Base-by-base conservation (phyloP, 192 early-diverging fungal species). In the Coemansia sp. region DNA sequence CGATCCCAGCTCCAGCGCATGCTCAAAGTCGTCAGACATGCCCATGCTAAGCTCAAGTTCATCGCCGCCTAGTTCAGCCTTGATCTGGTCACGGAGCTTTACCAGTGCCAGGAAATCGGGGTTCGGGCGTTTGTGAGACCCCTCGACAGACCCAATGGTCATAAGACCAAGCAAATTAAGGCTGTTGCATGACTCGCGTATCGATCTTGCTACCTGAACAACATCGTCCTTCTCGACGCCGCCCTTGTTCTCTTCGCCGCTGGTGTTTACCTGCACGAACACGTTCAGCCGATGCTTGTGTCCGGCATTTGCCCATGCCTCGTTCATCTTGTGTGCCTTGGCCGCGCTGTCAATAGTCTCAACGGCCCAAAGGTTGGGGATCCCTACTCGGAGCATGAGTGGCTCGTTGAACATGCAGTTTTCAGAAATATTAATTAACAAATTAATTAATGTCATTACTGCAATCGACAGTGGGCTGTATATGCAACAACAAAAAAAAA, bases 241-340 rank as follows among this genome's bases (percentile, higher is more conserved):
- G 60, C 90, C 87, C 76, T 97, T 99, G 60, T 76, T 87, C 56
- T 87, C 89, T 82, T 99, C 97, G 6, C 84, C 85, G 77, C 93
- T 94, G 0, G 97, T 99, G 80, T 99, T 99, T 48, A 98, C 87
- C 76, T 99, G 96, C 45, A 97, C 74, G 81, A 93, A 97, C 16
- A 99, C 88, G 51, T 86, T 79, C 30, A 99, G 81, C 2, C 87
- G 89, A 4, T 63, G 60, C 17, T 55, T 33, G 45, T 86, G 68
- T 1, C 82, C 75, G 6, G 83, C 80, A 31, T 66, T 38, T 0
- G 64, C 80, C 72, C 92, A 93, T 0, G 89, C 90, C 49, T 92
- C 94, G 71, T 94, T 88, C 42, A 99, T 61, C 33, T 85, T 83
- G 56, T 84, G 85, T 12, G 96, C 97, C 69, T 94, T 93, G 62